Base-by-base conservation (phyloP, 2,329 filamentous ascomycete genomes). In the Alternaria triticimaculans region DNA sequence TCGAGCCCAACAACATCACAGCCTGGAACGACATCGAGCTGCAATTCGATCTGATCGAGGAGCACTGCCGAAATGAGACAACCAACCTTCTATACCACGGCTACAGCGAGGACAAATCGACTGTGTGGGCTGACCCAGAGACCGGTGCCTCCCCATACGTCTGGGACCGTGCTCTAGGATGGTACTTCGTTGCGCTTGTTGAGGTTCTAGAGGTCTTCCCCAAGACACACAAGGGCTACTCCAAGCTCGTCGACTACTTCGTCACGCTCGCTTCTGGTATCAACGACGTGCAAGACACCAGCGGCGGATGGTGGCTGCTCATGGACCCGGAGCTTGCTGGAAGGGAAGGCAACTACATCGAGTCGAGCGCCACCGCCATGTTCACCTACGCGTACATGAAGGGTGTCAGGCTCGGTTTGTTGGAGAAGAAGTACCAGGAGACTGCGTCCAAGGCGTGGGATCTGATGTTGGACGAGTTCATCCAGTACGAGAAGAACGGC, bases 281-380 rank as follows among this genome's bases (percentile, higher is more conserved):
- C 3, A 80, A 81, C 58, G 70, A 71, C 10, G 79, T 81, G 0
- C 83, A 82, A 21, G 84, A 86, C 59, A 68, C 66, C 3, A 79
- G 74, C 6, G 85, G 86, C 0, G 86, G 85, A 7, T 89, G 87
- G 87, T 89, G 86, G 84, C 77, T 88, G 55, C 79, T 89, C 46
- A 86, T 89, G 83, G 83, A 83, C 67, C 80, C 83, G 60, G 75
- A 81, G 25, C 84, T 85, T 58, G 81, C 74, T 10, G 75, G 76
- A 7, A 71, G 63, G 43, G 66, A 82, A 49, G 86, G 86, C 3
- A 89, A 90, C 74, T 90, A 87, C 73, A 84, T 89, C 51, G 86
- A 90, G 78, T 86, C 85, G 33, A 87, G 86, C 30, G 87, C 83
- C 8, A 85, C 85, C 2, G 87, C 86, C 4, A 87, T 89, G 75